A percentile compares a stretch with the other conserved stretches of the same genome.
These are phyloP conservation scores for Cryptococcus sp. DNA, from an alignment of 1,284 basidiomycete species.

Conservation along the genomic window DNA sequence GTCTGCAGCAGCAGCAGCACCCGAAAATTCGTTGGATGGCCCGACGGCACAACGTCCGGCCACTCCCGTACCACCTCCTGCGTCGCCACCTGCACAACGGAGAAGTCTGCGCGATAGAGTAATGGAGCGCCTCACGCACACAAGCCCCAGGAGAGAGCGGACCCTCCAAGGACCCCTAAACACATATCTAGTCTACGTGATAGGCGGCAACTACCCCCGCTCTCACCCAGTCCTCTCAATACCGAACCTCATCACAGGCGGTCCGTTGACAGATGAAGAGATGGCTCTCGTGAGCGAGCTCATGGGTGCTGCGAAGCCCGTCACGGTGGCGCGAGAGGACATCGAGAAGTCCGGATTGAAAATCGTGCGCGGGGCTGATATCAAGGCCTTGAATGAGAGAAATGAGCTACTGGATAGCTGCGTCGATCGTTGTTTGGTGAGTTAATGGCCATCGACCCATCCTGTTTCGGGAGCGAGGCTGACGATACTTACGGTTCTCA, in stretches of 20 bases:
- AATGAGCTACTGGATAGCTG: constrained; percentile 73
- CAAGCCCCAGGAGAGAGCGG: constrained; percentile 1
- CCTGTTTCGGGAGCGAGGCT: background rate
- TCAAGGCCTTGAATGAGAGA: constrained; percentile 61
- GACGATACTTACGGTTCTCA: too few species aligned
- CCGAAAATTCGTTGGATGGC: background rate
- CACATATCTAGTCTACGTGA: constrained; percentile 52
- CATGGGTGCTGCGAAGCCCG: constrained; percentile 56
- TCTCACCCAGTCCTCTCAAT: constrained; percentile 80
- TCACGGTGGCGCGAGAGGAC: constrained; percentile 75
- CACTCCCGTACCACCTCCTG: constrained; percentile 3
- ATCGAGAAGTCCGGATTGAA: constrained; percentile 77
- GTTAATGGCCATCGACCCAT: constrained; percentile 33
- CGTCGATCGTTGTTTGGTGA: constrained; percentile 63
- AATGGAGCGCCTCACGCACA: constrained; percentile 5
- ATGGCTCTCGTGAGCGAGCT: constrained; percentile 70
- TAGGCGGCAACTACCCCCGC: constrained; percentile 78
- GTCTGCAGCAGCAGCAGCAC: background rate
- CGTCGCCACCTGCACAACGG: constrained; percentile 3
- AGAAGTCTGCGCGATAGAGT: constrained; percentile 10
- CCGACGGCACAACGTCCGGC: constrained; percentile 1
- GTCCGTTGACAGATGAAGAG: constrained; percentile 61
- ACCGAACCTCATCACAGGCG: constrained; percentile 62
- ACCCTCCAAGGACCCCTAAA: constrained; percentile 25
- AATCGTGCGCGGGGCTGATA: constrained; percentile 63